Percentiles rank a stretch among this genome's conserved stretches.
phyloP scores from a whole-genome alignment of 2,329 filamentous ascomycete species.

The Pseudogymnoascus sp. region DNA sequence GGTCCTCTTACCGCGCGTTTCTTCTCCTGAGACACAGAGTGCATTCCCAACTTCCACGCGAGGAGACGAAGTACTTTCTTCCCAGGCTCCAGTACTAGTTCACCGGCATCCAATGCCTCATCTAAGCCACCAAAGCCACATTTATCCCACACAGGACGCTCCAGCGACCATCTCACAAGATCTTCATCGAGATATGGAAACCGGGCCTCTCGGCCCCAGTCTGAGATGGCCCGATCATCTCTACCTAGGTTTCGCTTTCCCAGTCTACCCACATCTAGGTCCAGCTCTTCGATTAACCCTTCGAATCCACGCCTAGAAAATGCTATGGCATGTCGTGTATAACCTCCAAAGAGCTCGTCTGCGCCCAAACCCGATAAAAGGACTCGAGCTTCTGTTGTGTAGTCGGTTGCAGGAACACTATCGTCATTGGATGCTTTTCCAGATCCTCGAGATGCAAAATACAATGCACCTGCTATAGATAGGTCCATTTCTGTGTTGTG shows the following conservation, averaged over 20 bases:
- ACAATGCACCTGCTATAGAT: slow-evolving; percentile 87
- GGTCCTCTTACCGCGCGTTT: slow-evolving; percentile 69
- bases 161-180: slow-evolving; percentile 73
- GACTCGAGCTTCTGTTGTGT: slow-evolving; percentile 67
- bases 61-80: slow-evolving; percentile 76
- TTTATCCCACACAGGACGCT: slow-evolving; percentile 69
- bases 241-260: slow-evolving; percentile 92
- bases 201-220: slow-evolving; percentile 82
- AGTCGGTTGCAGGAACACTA: slow-evolving; percentile 28
- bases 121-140: slow-evolving; percentile 66
- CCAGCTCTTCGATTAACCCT: slow-evolving; percentile 72
- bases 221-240: slow-evolving; percentile 82
- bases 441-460: slow-evolving; percentile 79
- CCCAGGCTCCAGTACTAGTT: slow-evolving; percentile 56
- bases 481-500: slow-evolving; percentile 99
- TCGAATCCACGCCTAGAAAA: slow-evolving; percentile 61
- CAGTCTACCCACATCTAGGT: slow-evolving; percentile 75
- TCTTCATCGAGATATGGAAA: slow-evolving; percentile 88
- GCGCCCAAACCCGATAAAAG: slow-evolving; percentile 89
- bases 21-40: slow-evolving; percentile 69
- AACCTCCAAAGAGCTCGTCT: slow-evolving; percentile 93
- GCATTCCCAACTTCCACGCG: slow-evolving; percentile 66
- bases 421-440: slow-evolving; percentile 25
- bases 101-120: slow-evolving; percentile 20
- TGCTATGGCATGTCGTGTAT: slow-evolving; percentile 72